These are phyloP conservation scores for Nymphaea thermarum DNA, from an alignment of 164 flowering plant genomes.

Conservation along the genomic window DNA sequence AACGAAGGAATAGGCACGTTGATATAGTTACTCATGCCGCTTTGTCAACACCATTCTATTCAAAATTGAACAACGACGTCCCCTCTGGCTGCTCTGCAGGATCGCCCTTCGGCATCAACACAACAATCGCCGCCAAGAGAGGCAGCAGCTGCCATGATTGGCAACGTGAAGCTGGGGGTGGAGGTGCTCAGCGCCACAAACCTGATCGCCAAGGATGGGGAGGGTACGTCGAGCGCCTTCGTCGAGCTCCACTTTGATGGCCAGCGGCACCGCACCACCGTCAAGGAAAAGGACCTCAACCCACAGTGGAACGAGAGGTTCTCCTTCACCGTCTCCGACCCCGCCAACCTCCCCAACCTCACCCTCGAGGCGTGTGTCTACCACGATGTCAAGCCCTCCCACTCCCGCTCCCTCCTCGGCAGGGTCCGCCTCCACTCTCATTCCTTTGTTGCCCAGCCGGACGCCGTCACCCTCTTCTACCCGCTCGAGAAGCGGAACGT, in stretches of 20 bases:
- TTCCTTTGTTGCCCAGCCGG: conserved; percentile 72
- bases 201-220: conserved; percentile 84
- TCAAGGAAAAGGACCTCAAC: conserved; percentile 78
- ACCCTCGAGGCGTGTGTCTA: conserved; percentile 59
- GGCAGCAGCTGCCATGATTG: conserved; percentile 19
- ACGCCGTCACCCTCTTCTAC: conserved; percentile 72
- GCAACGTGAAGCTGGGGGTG: conserved; percentile 73
- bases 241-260: conserved; percentile 80
- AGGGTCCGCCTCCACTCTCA: conserved; percentile 57
- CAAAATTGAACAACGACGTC: too few relatives aligned
- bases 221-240: conserved; percentile 61
- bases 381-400: conserved; percentile 26
- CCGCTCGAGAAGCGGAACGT: conserved; percentile 71
- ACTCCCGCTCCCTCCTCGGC: conserved; percentile 67
- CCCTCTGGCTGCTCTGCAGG: too few relatives aligned
- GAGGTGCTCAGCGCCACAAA: conserved; percentile 76
- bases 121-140: background rate
- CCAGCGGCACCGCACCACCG: conserved; percentile 61
- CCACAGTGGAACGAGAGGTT: conserved; percentile 93
- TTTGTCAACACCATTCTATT: too few relatives aligned
- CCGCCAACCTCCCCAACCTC: conserved; percentile 43
- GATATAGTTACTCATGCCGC: too few relatives aligned
- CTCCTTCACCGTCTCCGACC: conserved; percentile 76
- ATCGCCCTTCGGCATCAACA: background rate
- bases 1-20: too few relatives aligned